Conservation (phyloP, 352 stramenopile genomes). For the Pythium volutum region DNA sequence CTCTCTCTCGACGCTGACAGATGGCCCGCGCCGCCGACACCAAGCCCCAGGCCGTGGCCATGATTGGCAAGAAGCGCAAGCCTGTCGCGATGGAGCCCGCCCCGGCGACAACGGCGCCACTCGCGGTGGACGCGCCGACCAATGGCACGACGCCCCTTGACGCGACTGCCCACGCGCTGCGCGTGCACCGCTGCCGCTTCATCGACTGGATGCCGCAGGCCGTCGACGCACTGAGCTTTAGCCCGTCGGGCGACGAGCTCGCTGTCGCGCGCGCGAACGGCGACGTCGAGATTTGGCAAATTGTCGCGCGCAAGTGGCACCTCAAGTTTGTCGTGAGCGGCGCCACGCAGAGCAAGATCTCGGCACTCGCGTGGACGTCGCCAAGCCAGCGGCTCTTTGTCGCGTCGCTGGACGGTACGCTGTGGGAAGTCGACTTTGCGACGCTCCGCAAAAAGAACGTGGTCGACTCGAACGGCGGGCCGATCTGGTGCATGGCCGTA, state of each 20-base stretch:
- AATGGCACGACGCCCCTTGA: neutral
- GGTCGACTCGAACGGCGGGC: conserved; percentile 83
- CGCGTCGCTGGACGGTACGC: conserved; percentile 63
- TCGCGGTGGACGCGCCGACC: neutral
- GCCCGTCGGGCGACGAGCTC: conserved; percentile 46
- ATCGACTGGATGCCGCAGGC: conserved; percentile 81
- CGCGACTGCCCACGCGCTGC: conserved; percentile 28
- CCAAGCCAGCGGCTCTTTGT: conserved; percentile 53
- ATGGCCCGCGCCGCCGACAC: conserved; percentile 13
- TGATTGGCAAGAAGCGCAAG: conserved; percentile 64
- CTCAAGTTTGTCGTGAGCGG: conserved; percentile 66
- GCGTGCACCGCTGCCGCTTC: conserved; percentile 82
- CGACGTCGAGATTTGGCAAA: conserved; percentile 78
- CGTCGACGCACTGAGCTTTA: conserved; percentile 64
- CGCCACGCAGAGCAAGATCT: conserved; percentile 61
- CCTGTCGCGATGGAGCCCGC: conserved; percentile 9
- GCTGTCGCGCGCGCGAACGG: conserved; percentile 76
- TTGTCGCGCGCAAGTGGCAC: conserved; percentile 59
- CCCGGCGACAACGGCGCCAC: neutral
- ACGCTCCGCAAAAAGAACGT: conserved; percentile 71
- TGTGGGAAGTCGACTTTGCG: conserved; percentile 83
- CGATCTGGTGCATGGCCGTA: conserved; percentile 86
- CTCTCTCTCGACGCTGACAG: too few species aligned
- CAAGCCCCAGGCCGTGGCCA: conserved; percentile 9
- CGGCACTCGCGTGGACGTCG: conserved; percentile 59